Evolutionary conservation across 495 filamentous ascomycete species (phyloP).

Genomic region (Aspergillus olivimuriae): DNA sequence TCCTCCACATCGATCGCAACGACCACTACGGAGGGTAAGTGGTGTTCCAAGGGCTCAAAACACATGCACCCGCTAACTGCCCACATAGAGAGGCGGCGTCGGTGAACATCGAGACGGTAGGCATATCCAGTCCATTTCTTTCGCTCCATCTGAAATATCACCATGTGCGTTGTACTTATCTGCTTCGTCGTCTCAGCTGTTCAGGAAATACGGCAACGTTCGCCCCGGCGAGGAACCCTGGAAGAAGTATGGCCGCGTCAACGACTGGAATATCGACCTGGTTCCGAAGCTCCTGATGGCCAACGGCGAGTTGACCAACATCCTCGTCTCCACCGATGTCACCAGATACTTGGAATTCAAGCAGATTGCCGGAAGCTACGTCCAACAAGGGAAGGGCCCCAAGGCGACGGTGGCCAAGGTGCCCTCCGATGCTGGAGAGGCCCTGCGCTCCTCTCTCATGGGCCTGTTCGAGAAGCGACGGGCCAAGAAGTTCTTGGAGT

Average conservation of each 20-base stretch:
- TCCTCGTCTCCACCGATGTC: conserved; percentile 92
- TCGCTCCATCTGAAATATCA: conserved; percentile 13
- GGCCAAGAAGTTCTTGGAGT: conserved; percentile 95
- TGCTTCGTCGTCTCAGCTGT: conserved; percentile 52
- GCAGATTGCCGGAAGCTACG: conserved; percentile 96
- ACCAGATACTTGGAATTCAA: conserved; percentile 97
- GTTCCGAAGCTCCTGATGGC: conserved; percentile 98
- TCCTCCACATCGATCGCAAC: conserved; percentile 97
- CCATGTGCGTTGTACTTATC: neutral
- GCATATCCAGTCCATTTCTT: conserved; percentile 11
- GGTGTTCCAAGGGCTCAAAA: no score
- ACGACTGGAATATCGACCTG: conserved; percentile 99
- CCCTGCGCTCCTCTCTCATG: conserved; percentile 88
- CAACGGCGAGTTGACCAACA: conserved; percentile 96
- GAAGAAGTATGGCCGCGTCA: conserved; percentile 92
- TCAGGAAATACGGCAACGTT: conserved; percentile 90
- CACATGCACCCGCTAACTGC: conserved; percentile 21
- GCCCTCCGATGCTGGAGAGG: conserved; percentile 87
- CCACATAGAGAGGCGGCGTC: conserved; percentile 76
- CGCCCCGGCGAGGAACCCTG: conserved; percentile 79
- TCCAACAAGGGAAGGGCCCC: conserved; percentile 75
- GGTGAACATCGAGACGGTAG: conserved; percentile 86
- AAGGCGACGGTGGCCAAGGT: conserved; percentile 94
- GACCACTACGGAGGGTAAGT: conserved; percentile 97
- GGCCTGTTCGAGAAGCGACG: conserved; percentile 95